Conservation (phyloP, 805 yeast genomes). For the Pichia ethanolica region DNA sequence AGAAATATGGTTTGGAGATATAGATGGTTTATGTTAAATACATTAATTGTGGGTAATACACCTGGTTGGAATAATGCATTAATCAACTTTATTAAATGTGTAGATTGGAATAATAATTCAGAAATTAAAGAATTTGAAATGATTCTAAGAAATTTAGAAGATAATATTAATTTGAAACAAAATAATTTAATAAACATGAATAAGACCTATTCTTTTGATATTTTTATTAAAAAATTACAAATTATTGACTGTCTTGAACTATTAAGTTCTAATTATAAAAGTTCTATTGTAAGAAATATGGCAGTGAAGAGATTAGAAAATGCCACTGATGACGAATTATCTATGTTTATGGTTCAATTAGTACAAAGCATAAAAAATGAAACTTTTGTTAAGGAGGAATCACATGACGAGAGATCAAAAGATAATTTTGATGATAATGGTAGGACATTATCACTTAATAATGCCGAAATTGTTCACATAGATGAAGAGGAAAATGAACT, state of each 20-base stretch:
- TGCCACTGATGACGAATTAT: constrained; percentile 75
- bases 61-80: constrained; percentile 30
- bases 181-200: background rate
- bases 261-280: constrained; percentile 69
- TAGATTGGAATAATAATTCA: constrained; percentile 78
- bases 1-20: constrained; percentile 87
- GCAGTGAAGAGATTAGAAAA: constrained; percentile 78
- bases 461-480: constrained; percentile 10
- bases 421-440: constrained; percentile 5
- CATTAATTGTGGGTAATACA: constrained; percentile 29
- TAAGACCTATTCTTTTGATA: constrained; percentile 13
- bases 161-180: constrained; percentile 5
- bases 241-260: constrained; percentile 54
- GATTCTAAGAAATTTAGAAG: constrained; percentile 25
- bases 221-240: constrained; percentile 28
- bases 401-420: background rate
- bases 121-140: constrained; percentile 71
- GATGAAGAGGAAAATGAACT: constrained; percentile 7
- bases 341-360: constrained; percentile 75
- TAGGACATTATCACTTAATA: constrained; percentile 1
- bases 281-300: constrained; percentile 67
- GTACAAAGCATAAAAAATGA: constrained; percentile 92
- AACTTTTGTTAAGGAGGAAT: constrained; percentile 18
- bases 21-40: constrained; percentile 69
- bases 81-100: constrained; percentile 72